Conservation (phyloP, 108 stramenopile species). For the Skeletonema tropicum region DNA sequence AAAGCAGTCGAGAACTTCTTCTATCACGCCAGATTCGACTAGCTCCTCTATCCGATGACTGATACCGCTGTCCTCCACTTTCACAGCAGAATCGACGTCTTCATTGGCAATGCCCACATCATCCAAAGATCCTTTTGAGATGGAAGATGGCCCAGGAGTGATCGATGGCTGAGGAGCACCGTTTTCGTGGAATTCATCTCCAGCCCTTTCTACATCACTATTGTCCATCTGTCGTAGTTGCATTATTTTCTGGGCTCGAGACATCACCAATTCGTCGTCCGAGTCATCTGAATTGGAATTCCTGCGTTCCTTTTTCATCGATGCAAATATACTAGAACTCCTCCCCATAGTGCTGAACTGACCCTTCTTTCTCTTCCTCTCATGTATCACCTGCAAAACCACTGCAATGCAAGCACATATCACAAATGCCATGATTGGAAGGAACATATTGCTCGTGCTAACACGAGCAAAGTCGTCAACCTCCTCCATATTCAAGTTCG, state of each 20-base stretch:
- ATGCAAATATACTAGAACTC: neutral
- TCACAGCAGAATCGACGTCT: too few species aligned
- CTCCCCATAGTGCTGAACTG: neutral
- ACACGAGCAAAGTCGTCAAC: constrained; percentile 21
- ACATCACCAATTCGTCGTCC: too few species aligned
- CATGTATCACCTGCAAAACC: neutral
- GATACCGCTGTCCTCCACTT: neutral
- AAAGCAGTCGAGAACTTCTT: constrained; percentile 6
- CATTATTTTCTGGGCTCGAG: too few species aligned
- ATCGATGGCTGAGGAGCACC: too few species aligned
- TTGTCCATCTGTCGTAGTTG: too few species aligned
- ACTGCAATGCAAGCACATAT: neutral
- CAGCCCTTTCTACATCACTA: neutral
- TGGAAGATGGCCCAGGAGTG: too few species aligned
- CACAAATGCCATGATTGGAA: constrained; percentile 18
- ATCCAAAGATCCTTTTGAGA: too few species aligned
- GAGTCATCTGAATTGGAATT: too few species aligned
- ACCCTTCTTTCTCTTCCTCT: neutral
- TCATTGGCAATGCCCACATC: neutral
- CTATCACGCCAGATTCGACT: constrained; percentile 5
- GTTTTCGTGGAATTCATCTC: neutral
- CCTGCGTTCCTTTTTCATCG: too few species aligned
- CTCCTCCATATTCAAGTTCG: neutral
- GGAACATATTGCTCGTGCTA: constrained; percentile 8
- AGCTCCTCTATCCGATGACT: neutral